Conservation (phyloP, 805 yeast genomes). For the Wickerhamiella alocasiicola region DNA sequence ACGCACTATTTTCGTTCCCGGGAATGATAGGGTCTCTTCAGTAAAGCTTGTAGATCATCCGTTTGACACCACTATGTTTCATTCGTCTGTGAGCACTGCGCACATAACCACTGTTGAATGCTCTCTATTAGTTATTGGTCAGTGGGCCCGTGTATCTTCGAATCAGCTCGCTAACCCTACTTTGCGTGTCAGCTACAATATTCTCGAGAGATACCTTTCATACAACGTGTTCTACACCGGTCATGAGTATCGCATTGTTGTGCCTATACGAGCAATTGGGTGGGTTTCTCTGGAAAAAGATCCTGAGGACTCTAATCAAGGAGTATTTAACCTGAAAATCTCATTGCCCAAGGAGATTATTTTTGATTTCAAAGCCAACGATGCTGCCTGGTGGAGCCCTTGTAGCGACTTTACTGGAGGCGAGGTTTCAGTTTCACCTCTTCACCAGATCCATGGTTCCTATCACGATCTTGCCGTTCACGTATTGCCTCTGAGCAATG, state of each 20-base stretch:
- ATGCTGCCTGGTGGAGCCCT: not conserved
- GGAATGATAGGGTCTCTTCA: not conserved
- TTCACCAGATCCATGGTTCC: conserved; percentile 2
- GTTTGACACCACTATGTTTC: not conserved
- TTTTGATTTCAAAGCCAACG: not conserved
- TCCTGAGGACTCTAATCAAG: not conserved
- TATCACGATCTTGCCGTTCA: too few species aligned
- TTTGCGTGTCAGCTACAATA: not conserved
- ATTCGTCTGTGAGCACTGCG: not conserved
- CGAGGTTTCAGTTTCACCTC: not conserved
- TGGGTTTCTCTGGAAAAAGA: not conserved
- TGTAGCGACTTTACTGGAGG: conserved; percentile 10
- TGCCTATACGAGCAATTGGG: conserved; percentile 1
- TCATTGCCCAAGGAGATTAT: not conserved
- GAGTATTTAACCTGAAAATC: not conserved
- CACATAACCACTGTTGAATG: not conserved
- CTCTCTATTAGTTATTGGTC: not conserved
- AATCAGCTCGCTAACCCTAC: not conserved
- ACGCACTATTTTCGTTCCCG: not conserved
- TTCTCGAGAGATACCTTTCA: not conserved
- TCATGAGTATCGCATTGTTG: not conserved
- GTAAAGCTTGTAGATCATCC: not conserved
- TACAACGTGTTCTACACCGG: conserved; percentile 1
- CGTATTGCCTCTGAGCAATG: too few species aligned
- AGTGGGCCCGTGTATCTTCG: conserved; percentile 5